These are phyloP conservation scores for Daedaleopsis nitida DNA, from an alignment of 768 basidiomycete species.

Conservation along the genomic window DNA sequence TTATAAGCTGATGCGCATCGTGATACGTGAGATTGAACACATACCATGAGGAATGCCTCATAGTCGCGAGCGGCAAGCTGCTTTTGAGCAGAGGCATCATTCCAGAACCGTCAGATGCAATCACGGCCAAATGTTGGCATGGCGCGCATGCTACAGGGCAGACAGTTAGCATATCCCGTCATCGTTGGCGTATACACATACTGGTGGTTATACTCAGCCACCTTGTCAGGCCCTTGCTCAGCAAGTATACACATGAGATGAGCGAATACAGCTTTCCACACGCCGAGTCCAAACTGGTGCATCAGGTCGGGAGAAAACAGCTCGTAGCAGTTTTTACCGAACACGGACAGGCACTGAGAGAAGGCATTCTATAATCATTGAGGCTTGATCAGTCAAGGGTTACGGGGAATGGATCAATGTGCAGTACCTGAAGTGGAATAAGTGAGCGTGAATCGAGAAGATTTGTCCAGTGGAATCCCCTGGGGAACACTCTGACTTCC, in stretches of 20 bases:
- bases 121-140: constrained; percentile 27
- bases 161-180: too few species aligned
- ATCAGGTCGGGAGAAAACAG: constrained; percentile 35
- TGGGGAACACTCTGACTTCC: too few species aligned
- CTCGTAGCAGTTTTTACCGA: constrained; percentile 28
- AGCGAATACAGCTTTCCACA: constrained; percentile 31
- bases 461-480: constrained; percentile 8
- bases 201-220: constrained; percentile 18
- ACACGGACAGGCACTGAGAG: constrained; percentile 18
- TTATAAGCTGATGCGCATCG: too few species aligned
- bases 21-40: constrained; percentile 3
- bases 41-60: constrained; percentile 31
- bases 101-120: constrained; percentile 27
- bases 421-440: constrained; percentile 19
- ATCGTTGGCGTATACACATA: too few species aligned
- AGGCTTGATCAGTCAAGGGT: neutral
- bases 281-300: constrained; percentile 39
- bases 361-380: constrained; percentile 34
- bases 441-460: constrained; percentile 17
- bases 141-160: neutral
- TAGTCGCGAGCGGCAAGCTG: constrained; percentile 32
- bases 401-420: neutral
- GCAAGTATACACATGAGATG: constrained; percentile 30
- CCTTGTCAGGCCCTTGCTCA: neutral
- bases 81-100: constrained; percentile 28